Evolutionary conservation across 2,329 filamentous ascomycete genomes (phyloP).

Genomic region (Ceratocystis diversiconidia): DNA sequence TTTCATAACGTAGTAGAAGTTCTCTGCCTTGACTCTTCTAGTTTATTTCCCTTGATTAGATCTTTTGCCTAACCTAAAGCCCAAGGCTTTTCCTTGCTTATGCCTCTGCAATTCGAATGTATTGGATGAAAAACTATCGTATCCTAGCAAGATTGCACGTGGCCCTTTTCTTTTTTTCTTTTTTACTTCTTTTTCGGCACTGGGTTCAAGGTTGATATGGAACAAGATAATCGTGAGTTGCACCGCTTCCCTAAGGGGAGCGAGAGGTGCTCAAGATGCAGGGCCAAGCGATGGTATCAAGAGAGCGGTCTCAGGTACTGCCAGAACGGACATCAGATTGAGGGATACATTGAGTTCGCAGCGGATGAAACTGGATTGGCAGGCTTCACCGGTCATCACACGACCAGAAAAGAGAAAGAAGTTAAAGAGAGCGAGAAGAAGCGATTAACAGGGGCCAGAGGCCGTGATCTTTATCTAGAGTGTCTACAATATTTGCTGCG

Average conservation of each 20-base stretch:
- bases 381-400: conserved; percentile 35
- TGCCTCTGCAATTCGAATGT: too few species aligned
- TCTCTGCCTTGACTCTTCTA: too few species aligned
- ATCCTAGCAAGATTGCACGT: too few species aligned
- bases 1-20: too few species aligned
- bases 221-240: conserved; percentile 29
- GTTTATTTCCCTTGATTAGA: too few species aligned
- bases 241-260: conserved; percentile 37
- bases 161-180: neutral
- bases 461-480: conserved; percentile 66
- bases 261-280: conserved; percentile 49
- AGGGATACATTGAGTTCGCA: conserved; percentile 45
- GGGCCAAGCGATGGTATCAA: conserved; percentile 55
- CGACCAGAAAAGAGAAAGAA: conserved; percentile 28
- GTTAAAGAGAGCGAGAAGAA: conserved; percentile 39
- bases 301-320: conserved; percentile 70
- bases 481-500: conserved; percentile 72
- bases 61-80: neutral
- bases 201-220: conserved; percentile 25
- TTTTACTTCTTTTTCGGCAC: conserved; percentile 3
- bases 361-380: conserved; percentile 59
- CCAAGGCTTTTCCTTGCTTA: neutral
- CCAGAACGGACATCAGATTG: conserved; percentile 63
- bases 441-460: conserved; percentile 51
- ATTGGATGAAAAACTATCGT: too few species aligned